Base-by-base conservation (phyloP, 306 rosid species). In the Vigna radiata region DNA sequence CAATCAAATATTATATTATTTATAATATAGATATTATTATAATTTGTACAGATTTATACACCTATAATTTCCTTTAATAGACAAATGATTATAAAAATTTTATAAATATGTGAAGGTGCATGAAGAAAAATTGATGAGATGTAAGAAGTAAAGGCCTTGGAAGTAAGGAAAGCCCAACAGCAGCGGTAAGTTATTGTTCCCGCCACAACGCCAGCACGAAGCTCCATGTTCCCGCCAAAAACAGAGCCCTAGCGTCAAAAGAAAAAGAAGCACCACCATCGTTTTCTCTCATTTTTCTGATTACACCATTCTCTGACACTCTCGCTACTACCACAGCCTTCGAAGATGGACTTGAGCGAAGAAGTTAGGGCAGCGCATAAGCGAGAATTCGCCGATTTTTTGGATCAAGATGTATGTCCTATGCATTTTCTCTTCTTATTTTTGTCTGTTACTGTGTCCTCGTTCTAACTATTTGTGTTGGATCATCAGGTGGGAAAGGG, bases 361-460 rank as follows among this genome's bases (percentile, higher is more conserved):
- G 99, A 92, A 81, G 87, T 88, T 29, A 84, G 98, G 83, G 97
- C 96, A 11, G 92, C 94, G 76, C 94, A 96, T 94, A 88, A 89
- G 87, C 97, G 99, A 60, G 99, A 92, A 62, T 89, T 96, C 72
- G 75, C 89, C 62, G 87, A 87, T 56, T 96, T 96, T 87, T 79
- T 96, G 43, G 99, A 96, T 52, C 96, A 92, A 77, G 94, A 90
- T 72, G 99, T 95, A 79, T 15, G 85, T 27, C 16, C 1, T 9
- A n/a, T 50, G 16, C 15, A 27, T 8, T 33, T 25, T 1, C 8
- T 7, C 55, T 17, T 77, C 65, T 83, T 33, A 2, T 39, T 43
- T 8, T 17, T 33, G 25, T 17, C 2, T n/a, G 12, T 17, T 52
- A n/a, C 27, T 50, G 8, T 50, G 2, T 23, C 2, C 19, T 48